These are phyloP conservation scores for Chaetomiaceae sp. DNA, from an alignment of 2,329 filamentous ascomycete species.

Conservation along the genomic window DNA sequence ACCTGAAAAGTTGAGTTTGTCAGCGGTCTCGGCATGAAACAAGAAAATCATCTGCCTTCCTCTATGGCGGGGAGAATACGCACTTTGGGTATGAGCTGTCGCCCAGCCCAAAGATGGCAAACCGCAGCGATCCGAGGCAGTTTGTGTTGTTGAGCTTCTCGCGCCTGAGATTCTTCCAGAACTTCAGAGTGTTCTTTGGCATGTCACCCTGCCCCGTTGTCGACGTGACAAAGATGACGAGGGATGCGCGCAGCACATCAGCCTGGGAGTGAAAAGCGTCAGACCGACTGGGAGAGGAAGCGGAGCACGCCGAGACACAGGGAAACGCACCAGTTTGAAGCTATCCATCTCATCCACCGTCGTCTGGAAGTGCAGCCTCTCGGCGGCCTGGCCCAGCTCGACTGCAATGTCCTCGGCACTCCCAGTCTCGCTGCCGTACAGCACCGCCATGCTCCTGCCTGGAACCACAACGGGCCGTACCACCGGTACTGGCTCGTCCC, in stretches of 20 bases:
- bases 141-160: constrained; percentile 65
- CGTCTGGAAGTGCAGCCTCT: constrained; percentile 74
- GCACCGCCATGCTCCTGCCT: constrained; percentile 55
- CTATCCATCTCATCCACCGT: constrained; percentile 73
- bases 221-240: constrained; percentile 78
- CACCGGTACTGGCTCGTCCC: not conserved
- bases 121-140: constrained; percentile 64
- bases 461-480: constrained; percentile 11
- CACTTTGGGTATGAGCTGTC: constrained; percentile 93
- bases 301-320: not conserved
- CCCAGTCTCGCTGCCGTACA: constrained; percentile 94
- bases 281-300: not conserved
- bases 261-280: constrained; percentile 32
- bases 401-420: constrained; percentile 89
- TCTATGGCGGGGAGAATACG: constrained; percentile 25
- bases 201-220: constrained; percentile 95
- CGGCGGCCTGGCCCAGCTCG: constrained; percentile 69
- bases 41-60: too few relatives aligned
- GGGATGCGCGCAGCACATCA: constrained; percentile 44
- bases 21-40: too few relatives aligned
- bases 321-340: constrained; percentile 63
- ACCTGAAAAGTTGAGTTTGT: constrained; percentile 45
- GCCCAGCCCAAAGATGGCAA: constrained; percentile 85
- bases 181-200: constrained; percentile 72
- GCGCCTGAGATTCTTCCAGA: constrained; percentile 82